A percentile compares a stretch with the other conserved stretches of the same genome.
Evolutionary conservation across 2,329 filamentous ascomycete species (phyloP).

Genomic region (Penicillium sp.): DNA sequence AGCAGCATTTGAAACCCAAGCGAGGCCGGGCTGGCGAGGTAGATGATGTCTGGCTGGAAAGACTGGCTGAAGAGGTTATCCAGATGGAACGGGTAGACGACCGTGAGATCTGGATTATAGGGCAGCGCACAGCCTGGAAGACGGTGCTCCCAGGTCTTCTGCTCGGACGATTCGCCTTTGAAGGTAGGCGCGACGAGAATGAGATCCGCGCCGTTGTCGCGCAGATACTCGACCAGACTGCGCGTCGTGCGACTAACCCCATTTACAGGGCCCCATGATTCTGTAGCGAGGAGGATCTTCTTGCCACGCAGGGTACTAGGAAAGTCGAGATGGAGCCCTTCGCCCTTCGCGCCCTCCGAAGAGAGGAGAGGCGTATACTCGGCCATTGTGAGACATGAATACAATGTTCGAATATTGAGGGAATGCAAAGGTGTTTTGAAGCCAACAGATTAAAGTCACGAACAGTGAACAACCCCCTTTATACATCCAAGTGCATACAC

Average conservation of each 20-base stretch:
- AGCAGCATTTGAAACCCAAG: slow-evolving; percentile 70
- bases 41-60: slow-evolving; percentile 67
- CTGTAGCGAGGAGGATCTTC: slow-evolving; percentile 66
- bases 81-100: slow-evolving; percentile 68
- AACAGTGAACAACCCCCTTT: background rate
- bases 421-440: background rate
- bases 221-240: slow-evolving; percentile 67
- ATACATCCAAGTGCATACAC: background rate
- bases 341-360: slow-evolving; percentile 9
- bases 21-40: slow-evolving; percentile 67
- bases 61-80: slow-evolving; percentile 61
- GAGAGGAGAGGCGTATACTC: slow-evolving; percentile 19
- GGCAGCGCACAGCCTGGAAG: slow-evolving; percentile 66
- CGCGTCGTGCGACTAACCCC: slow-evolving; percentile 70
- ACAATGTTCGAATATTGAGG: background rate
- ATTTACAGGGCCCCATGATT: slow-evolving; percentile 71
- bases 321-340: slow-evolving; percentile 29
- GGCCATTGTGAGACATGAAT: slow-evolving; percentile 10
- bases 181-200: slow-evolving; percentile 62
- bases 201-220: slow-evolving; percentile 62
- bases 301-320: slow-evolving; percentile 56
- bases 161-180: background rate
- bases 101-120: slow-evolving; percentile 69
- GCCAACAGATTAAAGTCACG: background rate
- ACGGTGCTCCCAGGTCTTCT: slow-evolving; percentile 52